Percentiles rank a stretch among this genome's conserved stretches.
Evolutionary conservation across 208 protist species (phyloP).

Genomic region (Herpetomonas samuelpessoai): DNA sequence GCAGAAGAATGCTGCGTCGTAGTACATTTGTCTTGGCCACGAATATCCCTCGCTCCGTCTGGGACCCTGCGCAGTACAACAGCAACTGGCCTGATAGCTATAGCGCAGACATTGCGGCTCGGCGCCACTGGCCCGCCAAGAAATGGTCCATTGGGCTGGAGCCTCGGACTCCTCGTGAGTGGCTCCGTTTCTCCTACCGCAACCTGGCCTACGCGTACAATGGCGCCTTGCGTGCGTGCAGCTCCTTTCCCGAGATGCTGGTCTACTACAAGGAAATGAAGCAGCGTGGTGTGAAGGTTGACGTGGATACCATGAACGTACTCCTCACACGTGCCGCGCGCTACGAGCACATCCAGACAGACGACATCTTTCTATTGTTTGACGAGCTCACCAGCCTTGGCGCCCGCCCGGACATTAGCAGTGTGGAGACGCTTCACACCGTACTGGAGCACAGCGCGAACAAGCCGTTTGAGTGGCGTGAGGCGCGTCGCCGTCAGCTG

Average conservation of each 20-base stretch:
- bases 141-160: constrained; percentile 81
- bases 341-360: constrained; percentile 72
- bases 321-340: constrained; percentile 83
- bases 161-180: constrained; percentile 80
- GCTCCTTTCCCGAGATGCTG: constrained; percentile 80
- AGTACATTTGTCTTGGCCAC: constrained; percentile 25
- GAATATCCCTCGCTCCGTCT: constrained; percentile 76
- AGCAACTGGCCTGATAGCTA: constrained; percentile 87
- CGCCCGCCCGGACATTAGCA: constrained; percentile 68
- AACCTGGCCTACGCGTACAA: constrained; percentile 92
- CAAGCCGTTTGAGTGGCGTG: constrained; percentile 74
- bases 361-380: constrained; percentile 86
- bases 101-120: constrained; percentile 55
- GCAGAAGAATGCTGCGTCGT: constrained; percentile 57
- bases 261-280: constrained; percentile 91
- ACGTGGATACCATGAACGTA: constrained; percentile 85
- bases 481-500: constrained; percentile 77
- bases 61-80: constrained; percentile 85
- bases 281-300: constrained; percentile 85
- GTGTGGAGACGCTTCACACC: constrained; percentile 84
- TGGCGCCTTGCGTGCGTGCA: constrained; percentile 79
- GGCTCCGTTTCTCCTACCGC: constrained; percentile 72
- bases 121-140: constrained; percentile 85
- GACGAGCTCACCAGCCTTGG: constrained; percentile 75
- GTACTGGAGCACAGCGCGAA: constrained; percentile 76